Evolutionary conservation across 2,329 filamentous ascomycete genomes (phyloP), one percentile per base, ranked within the genome.

Genomic region (Ciborinia camelliae): DNA sequence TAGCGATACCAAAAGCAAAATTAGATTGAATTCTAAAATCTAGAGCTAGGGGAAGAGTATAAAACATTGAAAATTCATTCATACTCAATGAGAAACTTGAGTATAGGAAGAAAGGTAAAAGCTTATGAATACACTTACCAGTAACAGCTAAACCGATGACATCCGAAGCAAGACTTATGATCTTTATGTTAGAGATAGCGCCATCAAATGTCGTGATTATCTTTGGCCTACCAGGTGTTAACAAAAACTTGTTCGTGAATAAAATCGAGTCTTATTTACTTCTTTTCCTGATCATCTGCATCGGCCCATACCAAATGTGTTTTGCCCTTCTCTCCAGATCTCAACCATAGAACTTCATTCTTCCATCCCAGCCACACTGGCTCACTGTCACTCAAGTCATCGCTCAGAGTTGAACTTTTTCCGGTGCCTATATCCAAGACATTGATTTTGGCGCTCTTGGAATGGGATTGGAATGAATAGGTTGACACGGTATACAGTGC

Each of bases 401-500:
- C 83, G 54, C 86, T 88, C 14, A 96, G 79, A 15, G 87, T 76
- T 4, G 81, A 84, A 4, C 88, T 88, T 59, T 88, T 81, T 41
- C 89, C 88, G 9, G 84, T 85, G 53, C 82, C 79, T 65, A 92
- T 81, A 70, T 94, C 86, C 48, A 97, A 79, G 32, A 94, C 76
- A 23, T 88, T 85, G 70, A 90, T 87, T 78, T 92, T 88, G 66
- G 80, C 82, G 6, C 82, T 84, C 74, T 88, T 89, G 54, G 82
- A 81, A 74, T 96, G 91, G 0, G 85, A 82, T 47, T 89, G 81
- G 76, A 97, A 97, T 6, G 87, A 93, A 76, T 96, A 97, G 1
- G 88, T 86, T 0, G 89, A 90, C 20, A 87, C 84, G 50, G 86
- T 86, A 73, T 88, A 92, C 35, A 92, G 77, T 54, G 88, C 81